Percentiles rank a stretch among this genome's conserved stretches.
phyloP scores from a whole-genome alignment of 805 yeast genomes.

The Pichia manshurica region DNA sequence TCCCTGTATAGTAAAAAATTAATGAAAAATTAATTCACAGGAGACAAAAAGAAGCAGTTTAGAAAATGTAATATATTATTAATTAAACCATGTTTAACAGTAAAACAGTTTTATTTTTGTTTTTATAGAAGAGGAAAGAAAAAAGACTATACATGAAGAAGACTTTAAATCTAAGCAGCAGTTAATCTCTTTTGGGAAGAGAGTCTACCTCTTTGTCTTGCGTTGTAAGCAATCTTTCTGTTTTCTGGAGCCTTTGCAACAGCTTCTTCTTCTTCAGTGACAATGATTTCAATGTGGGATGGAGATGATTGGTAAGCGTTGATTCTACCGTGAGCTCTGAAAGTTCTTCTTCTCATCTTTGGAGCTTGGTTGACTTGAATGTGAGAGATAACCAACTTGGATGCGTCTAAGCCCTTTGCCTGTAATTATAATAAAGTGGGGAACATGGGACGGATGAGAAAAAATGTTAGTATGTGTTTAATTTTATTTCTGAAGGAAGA shows the following conservation, averaged over 20 bases:
- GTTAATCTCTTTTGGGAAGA: conserved; percentile 83
- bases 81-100: conserved; percentile 7
- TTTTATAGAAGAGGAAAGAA: conserved; percentile 13
- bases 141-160: not conserved
- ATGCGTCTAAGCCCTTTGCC: conserved; percentile 95
- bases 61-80: conserved; percentile 1
- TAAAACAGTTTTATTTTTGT: conserved; percentile 8
- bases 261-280: conserved; percentile 91
- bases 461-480: conserved; percentile 16
- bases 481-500: not conserved
- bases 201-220: conserved; percentile 91
- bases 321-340: conserved; percentile 99
- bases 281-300: conserved; percentile 96
- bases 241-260: conserved; percentile 76
- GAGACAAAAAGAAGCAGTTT: not conserved
- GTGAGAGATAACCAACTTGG: conserved; percentile 92
- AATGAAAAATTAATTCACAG: not conserved
- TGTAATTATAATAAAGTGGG: conserved; percentile 20
- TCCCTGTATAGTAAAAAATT: too few species aligned
- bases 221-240: conserved; percentile 60
- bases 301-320: conserved; percentile 99
- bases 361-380: conserved; percentile 99
- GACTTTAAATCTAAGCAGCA: conserved; percentile 39
- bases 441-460: not conserved
- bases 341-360: conserved; percentile 99